These are phyloP conservation scores for Fragaria iinumae DNA, from an alignment of 306 rosid genomes.

Conservation along the genomic window DNA sequence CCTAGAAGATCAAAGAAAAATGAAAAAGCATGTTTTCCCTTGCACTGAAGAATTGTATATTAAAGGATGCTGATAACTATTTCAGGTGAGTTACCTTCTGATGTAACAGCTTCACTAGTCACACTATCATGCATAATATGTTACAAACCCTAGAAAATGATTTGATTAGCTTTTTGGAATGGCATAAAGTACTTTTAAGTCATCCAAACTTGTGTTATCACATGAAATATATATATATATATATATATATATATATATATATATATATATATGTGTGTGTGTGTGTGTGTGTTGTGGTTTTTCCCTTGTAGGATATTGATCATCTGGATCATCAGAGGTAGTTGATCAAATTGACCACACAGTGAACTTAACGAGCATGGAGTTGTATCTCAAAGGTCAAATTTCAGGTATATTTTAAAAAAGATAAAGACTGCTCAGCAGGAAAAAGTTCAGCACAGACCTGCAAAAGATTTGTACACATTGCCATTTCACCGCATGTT, in stretches of 20 bases:
- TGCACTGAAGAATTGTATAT: not conserved
- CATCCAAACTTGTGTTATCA: not conserved
- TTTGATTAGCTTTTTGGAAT: not conserved
- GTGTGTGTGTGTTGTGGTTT: too few relatives aligned
- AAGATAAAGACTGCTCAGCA: not conserved
- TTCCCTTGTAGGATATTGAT: not conserved
- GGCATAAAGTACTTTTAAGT: not conserved
- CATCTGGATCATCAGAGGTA: not conserved
- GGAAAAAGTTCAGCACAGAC: slow-evolving; percentile 37
- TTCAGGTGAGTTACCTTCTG: not conserved
- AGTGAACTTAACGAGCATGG: not conserved
- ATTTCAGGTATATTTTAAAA: not conserved
- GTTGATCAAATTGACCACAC: not conserved
- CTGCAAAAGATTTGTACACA: slow-evolving; percentile 96
- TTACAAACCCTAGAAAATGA: not conserved
- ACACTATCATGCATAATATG: not conserved
- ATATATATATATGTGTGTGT: too few relatives aligned
- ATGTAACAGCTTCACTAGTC: not conserved
- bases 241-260: too few relatives aligned
- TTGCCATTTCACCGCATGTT: slow-evolving; percentile 98
- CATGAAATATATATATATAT: too few relatives aligned
- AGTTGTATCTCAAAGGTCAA: not conserved
- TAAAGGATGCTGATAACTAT: not conserved
- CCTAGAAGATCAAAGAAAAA: not conserved
- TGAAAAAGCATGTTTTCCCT: not conserved